A percentile compares a stretch with the other conserved stretches of the same genome.
Conservation (phyloP, 192 early-diverging fungal genomes). For the Gonapodya prolifera region DNA sequence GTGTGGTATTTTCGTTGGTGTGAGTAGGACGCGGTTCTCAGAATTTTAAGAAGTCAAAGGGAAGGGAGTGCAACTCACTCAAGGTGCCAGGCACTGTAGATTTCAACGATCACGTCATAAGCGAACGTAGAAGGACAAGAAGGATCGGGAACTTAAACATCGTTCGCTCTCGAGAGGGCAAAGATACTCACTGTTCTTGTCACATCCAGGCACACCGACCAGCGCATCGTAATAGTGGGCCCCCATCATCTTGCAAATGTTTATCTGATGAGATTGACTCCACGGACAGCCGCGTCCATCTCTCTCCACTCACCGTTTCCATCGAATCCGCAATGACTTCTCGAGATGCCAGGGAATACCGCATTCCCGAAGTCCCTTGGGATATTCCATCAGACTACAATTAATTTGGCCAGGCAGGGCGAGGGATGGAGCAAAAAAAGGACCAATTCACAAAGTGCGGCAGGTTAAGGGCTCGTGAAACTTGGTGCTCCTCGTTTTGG, state of each 20-base stretch:
- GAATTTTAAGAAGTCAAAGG: not conserved
- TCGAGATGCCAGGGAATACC: conserved; percentile 88
- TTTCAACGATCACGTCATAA: not conserved
- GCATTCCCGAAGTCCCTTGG: conserved; percentile 95
- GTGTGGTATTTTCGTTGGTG: too few relatives aligned
- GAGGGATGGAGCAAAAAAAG: not conserved
- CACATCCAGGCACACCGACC: conserved; percentile 76
- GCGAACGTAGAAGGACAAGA: not conserved
- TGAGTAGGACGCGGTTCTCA: too few relatives aligned
- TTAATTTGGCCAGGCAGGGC: not conserved
- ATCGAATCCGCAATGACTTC: conserved; percentile 99
- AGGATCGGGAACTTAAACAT: too few relatives aligned
- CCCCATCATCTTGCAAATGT: conserved; percentile 59
- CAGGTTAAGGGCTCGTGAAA: not conserved
- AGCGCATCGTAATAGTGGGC: conserved; percentile 98
- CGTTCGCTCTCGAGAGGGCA: not conserved
- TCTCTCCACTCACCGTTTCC: conserved; percentile 68
- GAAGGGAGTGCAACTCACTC: not conserved
- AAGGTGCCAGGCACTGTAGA: not conserved
- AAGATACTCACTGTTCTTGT: conserved; percentile 53
- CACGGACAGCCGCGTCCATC: too few relatives aligned
- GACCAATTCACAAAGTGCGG: too few relatives aligned
- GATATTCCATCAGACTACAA: conserved; percentile 69
- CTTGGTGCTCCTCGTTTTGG: not conserved
- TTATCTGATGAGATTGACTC: not conserved